Evolutionary conservation across 768 basidiomycete genomes (phyloP).

Genomic region (Paxillus ammoniavirescens): DNA sequence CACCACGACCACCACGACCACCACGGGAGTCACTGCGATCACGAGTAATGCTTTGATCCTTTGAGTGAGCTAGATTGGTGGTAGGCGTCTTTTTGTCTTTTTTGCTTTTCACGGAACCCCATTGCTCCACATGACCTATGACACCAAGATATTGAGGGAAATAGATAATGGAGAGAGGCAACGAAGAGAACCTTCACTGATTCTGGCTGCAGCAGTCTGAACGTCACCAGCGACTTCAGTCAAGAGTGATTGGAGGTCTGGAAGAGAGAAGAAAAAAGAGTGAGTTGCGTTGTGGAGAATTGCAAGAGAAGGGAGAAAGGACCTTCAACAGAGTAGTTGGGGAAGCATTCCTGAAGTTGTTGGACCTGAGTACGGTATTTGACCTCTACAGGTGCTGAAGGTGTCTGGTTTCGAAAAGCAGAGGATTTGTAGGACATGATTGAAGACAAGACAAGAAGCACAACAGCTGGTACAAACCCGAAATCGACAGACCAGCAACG

Average conservation of each 20-base stretch:
- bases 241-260: slow-evolving; percentile 69
- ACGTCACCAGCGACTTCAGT: slow-evolving; percentile 68
- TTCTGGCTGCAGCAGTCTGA: slow-evolving; percentile 66
- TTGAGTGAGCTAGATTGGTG: slow-evolving; percentile 42
- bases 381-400: slow-evolving; percentile 17
- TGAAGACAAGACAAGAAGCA: slow-evolving; percentile 1
- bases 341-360: slow-evolving; percentile 71
- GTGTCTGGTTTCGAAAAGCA: slow-evolving; percentile 24
- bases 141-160: slow-evolving; percentile 11
- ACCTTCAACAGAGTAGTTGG: slow-evolving; percentile 72
- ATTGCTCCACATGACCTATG: slow-evolving; percentile 72
- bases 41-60: slow-evolving; percentile 37
- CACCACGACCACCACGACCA: slow-evolving; percentile 53
- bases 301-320: slow-evolving; percentile 11
- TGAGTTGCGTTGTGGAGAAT: slow-evolving; percentile 25
- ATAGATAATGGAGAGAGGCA: not conserved
- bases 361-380: slow-evolving; percentile 55
- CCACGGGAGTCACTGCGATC: slow-evolving; percentile 50
- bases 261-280: slow-evolving; percentile 13
- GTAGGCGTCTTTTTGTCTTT: slow-evolving; percentile 74
- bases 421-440: slow-evolving; percentile 32
- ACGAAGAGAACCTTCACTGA: slow-evolving; percentile 60
- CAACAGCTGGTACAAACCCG: not conserved
- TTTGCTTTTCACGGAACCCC: slow-evolving; percentile 83
- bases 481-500: slow-evolving; percentile 1